Evolutionary conservation across 495 filamentous ascomycete genomes (phyloP).

Genomic region (Aspergillus affinis): DNA sequence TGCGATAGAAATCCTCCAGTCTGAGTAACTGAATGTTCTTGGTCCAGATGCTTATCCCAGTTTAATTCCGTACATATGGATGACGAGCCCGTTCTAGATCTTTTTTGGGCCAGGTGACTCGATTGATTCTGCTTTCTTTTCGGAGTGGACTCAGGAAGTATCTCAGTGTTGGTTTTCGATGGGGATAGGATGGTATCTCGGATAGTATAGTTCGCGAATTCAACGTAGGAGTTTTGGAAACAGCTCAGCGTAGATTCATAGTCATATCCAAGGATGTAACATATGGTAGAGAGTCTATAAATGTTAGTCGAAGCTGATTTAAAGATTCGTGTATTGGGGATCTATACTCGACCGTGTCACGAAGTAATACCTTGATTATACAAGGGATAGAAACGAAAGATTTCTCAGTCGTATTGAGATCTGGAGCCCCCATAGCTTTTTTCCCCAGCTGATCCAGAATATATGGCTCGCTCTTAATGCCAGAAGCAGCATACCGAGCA

Average conservation of each 20-base stretch:
- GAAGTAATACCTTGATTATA: not conserved
- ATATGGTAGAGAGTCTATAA: not conserved
- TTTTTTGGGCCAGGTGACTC: no score
- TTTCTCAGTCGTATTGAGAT: not conserved
- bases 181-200: no score
- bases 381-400: not conserved
- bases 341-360: not conserved
- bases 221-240: no score
- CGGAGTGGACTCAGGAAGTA: no score
- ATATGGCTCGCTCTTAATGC: not conserved
- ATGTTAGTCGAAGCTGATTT: not conserved
- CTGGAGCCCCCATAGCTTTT: not conserved
- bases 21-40: no score
- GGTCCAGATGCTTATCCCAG: no score
- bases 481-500: not conserved
- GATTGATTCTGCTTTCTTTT: no score
- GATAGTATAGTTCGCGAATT: no score
- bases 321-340: not conserved
- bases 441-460: not conserved
- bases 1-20: no score
- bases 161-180: no score
- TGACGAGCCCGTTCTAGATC: no score
- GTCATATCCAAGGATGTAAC: not conserved
- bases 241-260: not conserved
- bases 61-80: no score